Evolutionary conservation across 129 eudicot genomes (phyloP), one percentile per base, ranked within the genome.

Genomic region (Escallonia rubra): DNA sequence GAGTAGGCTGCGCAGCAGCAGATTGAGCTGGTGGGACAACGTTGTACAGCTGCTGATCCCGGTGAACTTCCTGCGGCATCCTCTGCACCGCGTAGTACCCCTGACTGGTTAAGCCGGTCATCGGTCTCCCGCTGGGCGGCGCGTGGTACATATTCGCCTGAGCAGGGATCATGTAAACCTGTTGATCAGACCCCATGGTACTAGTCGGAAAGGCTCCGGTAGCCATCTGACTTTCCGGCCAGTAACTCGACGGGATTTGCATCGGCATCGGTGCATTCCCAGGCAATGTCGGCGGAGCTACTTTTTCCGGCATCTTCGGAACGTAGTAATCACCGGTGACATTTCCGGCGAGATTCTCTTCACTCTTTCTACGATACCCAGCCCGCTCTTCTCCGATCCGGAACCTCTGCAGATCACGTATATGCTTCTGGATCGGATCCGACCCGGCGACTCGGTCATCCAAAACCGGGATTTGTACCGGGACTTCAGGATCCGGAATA

Each of bases 351-450:
- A 80, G 75, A 71, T 80, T 85, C 0, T 90, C 95, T 2, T 91
- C 97, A 51, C 83, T 82, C 54, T 72, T 87, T 66, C 87, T 78
- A 56, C 83, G 23, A 59, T 78, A 79, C 63, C 74, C 10, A 43
- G 71, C 77, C 45, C 82, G 91, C 16, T 86, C 86, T 58, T 86
- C 96, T 43, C 79, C 74, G 9, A 89, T 83, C 50, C 82, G 70
- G 40, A 86, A 59, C 77, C 86, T 77, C 82, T 83, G 85, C 14
- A 87, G 72, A 70, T 91, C 96, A 71, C 80, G 96, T 2, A 88
- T 88, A 42, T 88, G 92, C 60, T 76, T 87, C 78, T 87, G 97
- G 53, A 91, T 76, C 80, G 86, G 92, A 80, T 91, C 96, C 49
- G 80, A 7, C 49, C 67, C 81, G 7, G 81, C 61, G 50, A 45